These are phyloP conservation scores for Hyaloscypha finlandica DNA, from an alignment of 495 filamentous ascomycete species.

Conservation along the genomic window DNA sequence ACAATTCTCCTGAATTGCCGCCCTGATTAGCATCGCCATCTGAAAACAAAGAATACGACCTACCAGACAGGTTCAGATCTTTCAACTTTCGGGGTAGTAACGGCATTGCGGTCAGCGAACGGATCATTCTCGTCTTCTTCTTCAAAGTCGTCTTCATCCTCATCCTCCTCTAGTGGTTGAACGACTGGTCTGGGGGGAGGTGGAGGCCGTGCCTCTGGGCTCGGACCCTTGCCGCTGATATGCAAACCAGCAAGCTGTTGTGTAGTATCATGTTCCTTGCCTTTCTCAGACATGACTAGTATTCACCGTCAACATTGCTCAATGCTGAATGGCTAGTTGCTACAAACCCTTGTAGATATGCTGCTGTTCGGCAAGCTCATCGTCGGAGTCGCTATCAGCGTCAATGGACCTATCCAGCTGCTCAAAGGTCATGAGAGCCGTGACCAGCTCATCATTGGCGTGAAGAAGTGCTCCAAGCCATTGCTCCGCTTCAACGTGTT, in stretches of 20 bases:
- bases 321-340: neutral
- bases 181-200: constrained; percentile 40
- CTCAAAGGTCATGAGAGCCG: constrained; percentile 92
- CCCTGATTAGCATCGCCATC: neutral
- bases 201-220: constrained; percentile 41
- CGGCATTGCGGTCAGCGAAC: constrained; percentile 59
- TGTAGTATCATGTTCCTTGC: constrained; percentile 44
- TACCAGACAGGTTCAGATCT: constrained; percentile 28
- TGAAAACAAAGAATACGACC: neutral
- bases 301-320: constrained; percentile 10
- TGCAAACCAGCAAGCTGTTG: constrained; percentile 39
- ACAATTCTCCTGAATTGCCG: neutral
- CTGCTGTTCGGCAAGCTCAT: constrained; percentile 57
- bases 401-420: constrained; percentile 94
- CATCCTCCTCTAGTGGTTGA: constrained; percentile 42
- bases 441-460: constrained; percentile 83
- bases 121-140: constrained; percentile 71
- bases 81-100: constrained; percentile 29
- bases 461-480: constrained; percentile 79
- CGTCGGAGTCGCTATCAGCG: constrained; percentile 93
- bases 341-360: constrained; percentile 53
- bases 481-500: constrained; percentile 79
- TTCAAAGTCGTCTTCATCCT: constrained; percentile 48
- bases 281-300: constrained; percentile 51
- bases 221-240: constrained; percentile 13